A percentile compares a stretch with the other conserved stretches of the same genome.
Evolutionary conservation across 495 filamentous ascomycete genomes (phyloP).

Genomic region (Tuber umbilicatum): DNA sequence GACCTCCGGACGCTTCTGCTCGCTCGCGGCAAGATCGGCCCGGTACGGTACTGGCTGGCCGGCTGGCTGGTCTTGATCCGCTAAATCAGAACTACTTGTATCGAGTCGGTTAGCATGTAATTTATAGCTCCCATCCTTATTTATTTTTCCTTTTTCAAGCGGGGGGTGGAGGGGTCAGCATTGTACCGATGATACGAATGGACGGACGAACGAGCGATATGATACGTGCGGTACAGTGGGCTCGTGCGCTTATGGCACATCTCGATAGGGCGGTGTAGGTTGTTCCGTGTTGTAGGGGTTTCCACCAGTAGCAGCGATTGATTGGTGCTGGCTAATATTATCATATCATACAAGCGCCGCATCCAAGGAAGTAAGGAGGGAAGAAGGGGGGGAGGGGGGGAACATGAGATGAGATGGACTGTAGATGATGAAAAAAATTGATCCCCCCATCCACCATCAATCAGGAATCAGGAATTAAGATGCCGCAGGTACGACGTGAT

Average conservation of each 20-base stretch:
- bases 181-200: not conserved
- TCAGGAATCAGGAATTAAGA: not conserved
- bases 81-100: no score
- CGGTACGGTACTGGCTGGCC: not conserved
- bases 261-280: not conserved
- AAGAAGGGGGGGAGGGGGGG: not conserved
- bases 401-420: not conserved
- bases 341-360: no score
- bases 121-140: not conserved
- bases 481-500: not conserved
- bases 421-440: not conserved
- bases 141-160: not conserved
- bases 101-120: no score
- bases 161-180: not conserved
- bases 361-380: not conserved
- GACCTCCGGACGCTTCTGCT: no score
- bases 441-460: not conserved
- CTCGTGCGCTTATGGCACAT: not conserved
- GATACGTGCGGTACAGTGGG: not conserved
- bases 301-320: not conserved
- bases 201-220: not conserved
- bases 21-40: not conserved
- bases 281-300: not conserved
- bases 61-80: not conserved
- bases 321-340: not conserved